These are phyloP conservation scores for Nicotiana obtusifolia DNA, from an alignment of 257 asterid species.

Conservation along the genomic window DNA sequence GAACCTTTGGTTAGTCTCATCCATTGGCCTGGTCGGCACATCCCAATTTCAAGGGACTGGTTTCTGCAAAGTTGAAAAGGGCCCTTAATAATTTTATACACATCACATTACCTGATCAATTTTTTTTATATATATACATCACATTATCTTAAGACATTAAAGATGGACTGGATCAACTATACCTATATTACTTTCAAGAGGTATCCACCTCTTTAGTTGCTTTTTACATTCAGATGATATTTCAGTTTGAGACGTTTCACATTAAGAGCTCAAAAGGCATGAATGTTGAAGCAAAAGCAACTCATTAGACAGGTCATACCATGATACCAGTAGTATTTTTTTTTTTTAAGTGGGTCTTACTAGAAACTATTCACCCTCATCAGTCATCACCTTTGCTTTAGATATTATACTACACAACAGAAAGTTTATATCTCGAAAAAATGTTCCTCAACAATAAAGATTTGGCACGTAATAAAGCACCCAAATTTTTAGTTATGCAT, in stretches of 20 bases:
- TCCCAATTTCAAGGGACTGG: conserved; percentile 63
- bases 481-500: neutral
- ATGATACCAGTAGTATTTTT: neutral
- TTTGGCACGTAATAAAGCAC: neutral
- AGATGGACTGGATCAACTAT: neutral
- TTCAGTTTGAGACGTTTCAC: neutral
- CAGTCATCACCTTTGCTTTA: neutral
- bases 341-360: neutral
- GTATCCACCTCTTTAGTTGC: neutral
- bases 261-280: neutral
- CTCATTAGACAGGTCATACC: neutral
- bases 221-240: neutral
- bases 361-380: neutral
- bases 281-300: neutral
- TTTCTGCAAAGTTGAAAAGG: conserved; percentile 44
- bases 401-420: neutral
- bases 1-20: conserved; percentile 56
- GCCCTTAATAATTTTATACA: conserved; percentile 2
- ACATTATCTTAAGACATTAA: neutral
- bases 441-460: neutral
- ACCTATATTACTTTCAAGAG: neutral
- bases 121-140: too few species aligned
- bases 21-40: conserved; percentile 80
- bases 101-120: neutral
- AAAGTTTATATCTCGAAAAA: neutral